These are phyloP conservation scores for Lactarius deliciosus DNA, from an alignment of 768 basidiomycete genomes.

Conservation along the genomic window DNA sequence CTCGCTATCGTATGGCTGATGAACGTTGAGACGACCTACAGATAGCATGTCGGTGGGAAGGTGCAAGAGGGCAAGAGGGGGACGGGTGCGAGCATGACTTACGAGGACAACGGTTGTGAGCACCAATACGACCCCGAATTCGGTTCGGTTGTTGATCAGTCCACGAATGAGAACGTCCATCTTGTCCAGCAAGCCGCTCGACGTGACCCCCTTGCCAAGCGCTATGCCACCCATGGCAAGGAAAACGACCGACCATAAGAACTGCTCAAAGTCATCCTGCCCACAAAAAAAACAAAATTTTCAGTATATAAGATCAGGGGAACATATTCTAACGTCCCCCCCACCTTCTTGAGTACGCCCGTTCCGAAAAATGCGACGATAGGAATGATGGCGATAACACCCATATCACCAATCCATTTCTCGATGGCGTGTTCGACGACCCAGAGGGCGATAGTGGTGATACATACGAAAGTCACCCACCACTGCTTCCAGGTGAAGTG, in stretches of 20 bases:
- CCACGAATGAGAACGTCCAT: conserved; percentile 63
- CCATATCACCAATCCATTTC: conserved; percentile 88
- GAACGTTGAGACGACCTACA: conserved; percentile 82
- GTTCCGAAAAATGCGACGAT: conserved; percentile 93
- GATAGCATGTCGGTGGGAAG: background rate
- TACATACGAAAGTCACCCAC: conserved; percentile 82
- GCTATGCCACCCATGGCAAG: conserved; percentile 98
- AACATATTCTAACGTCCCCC: conserved; percentile 13
- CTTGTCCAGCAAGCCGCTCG: conserved; percentile 82
- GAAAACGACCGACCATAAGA: conserved; percentile 93
- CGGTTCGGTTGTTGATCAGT: conserved; percentile 57
- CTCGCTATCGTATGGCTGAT: conserved; percentile 98
- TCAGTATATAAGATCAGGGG: background rate
- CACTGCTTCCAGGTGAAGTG: conserved; percentile 81
- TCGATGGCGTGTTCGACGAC: conserved; percentile 82
- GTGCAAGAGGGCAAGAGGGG: background rate
- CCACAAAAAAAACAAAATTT: background rate
- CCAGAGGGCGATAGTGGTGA: conserved; percentile 87
- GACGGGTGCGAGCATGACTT: conserved; percentile 7
- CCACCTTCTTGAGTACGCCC: conserved; percentile 88
- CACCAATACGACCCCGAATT: conserved; percentile 76
- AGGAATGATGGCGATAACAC: conserved; percentile 91
- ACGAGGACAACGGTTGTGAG: conserved; percentile 36
- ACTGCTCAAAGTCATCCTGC: conserved; percentile 93
- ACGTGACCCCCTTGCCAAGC: conserved; percentile 87